Base-by-base conservation (phyloP, 768 basidiomycete species). In the Boletus eberwhitei region DNA sequence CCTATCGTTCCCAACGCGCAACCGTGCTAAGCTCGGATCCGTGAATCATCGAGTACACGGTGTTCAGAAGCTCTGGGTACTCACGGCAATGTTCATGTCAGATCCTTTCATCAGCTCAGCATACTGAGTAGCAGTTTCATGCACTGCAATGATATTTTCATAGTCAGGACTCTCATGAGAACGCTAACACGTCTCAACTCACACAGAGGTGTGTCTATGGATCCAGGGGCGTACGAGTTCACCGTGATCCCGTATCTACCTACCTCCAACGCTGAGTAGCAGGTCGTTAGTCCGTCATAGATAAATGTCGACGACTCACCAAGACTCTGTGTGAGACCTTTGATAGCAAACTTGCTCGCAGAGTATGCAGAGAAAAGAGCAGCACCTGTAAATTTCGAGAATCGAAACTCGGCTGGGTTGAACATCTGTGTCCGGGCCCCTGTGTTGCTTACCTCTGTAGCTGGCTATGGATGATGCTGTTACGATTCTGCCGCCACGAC, bases 401-500 rank as follows among this genome's bases (percentile, higher is more conserved):
- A 8, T 29, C 29, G 8, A 29, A n/a, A 39, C 19, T 19, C 3
- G 36, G 22, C 9, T 26, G 13, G 22, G 12, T 37, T 21, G 31
- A 16, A 16, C 29, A 29, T 9, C 8, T 29, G 29, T 29, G 29
- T 29, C 29, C 8, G 11, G 22, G 21, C 17, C 6, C 13, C 17
- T 17, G 40, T 17, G 17, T 41, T 11, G 21, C 29, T 50, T 26
- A 42, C 49, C 49, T 50, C 40, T 50, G 16, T 41, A 6, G 31
- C 31, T 21, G n/a, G 49, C 39, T 22, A 50, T 50, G n/a, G 49
- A 50, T 11, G 49, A 50, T 24, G 49, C 49, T 12, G 49, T 71
- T 14, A 79, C 70, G 24, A 79, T 74, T 40, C 75, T 64, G 0
- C 78, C 78, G 7, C 78, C 77, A 4, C 58, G 59, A 26, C 75